Evolutionary conservation across 2,329 filamentous ascomycete species (phyloP).

Genomic region (Coniochaeta prunicola): DNA sequence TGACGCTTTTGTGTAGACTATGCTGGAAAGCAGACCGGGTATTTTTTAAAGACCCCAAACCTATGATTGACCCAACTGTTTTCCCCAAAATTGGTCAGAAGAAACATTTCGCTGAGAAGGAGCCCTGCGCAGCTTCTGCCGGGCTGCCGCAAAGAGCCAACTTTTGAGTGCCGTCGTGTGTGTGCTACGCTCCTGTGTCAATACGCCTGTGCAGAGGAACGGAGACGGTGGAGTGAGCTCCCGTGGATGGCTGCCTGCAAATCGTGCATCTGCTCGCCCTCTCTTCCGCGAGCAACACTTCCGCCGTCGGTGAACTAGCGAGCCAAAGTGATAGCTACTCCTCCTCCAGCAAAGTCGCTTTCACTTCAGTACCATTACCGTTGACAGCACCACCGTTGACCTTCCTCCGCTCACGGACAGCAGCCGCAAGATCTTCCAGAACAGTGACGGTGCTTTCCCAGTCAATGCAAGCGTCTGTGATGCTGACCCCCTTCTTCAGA

Average conservation of each 20-base stretch:
- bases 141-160: not conserved
- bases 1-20: not conserved
- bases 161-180: not conserved
- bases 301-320: not conserved
- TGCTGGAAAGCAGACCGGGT: not conserved
- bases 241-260: not conserved
- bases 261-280: not conserved
- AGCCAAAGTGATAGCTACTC: constrained; percentile 25
- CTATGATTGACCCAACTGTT: not conserved
- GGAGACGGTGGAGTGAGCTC: not conserved
- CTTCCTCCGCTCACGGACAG: constrained; percentile 68
- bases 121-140: not conserved
- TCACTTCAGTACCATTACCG: constrained; percentile 17
- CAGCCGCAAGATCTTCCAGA: constrained; percentile 78
- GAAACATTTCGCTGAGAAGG: no score
- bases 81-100: not conserved
- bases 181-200: not conserved
- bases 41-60: not conserved
- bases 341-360: constrained; percentile 43
- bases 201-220: not conserved
- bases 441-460: constrained; percentile 81
- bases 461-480: constrained; percentile 92
- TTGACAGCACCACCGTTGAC: constrained; percentile 29
- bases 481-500: constrained; percentile 84
- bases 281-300: not conserved